Evolutionary conservation across 1,284 basidiomycete genomes (phyloP), one percentile per base, ranked within the genome.

Genomic region (Flammula alnicola): DNA sequence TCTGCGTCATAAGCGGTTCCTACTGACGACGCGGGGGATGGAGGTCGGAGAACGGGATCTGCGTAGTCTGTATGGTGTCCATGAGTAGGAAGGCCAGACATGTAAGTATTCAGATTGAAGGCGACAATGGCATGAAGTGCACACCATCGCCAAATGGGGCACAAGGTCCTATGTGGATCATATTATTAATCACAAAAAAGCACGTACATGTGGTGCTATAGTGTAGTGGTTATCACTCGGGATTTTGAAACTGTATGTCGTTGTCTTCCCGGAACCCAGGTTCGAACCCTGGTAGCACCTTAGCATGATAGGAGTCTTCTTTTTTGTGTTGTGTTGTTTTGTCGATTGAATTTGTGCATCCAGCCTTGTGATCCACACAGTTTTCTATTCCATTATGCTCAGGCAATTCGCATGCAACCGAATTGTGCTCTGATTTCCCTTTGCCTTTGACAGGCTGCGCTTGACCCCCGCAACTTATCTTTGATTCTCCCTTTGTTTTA

Each of bases 1-100:
- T 89, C 87, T 19, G 73, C 73, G 5, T 74, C 78, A 49, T 87
- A 84, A 6, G 77, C 71, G 23, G 85, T 87, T 44, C 83, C 86
- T 33, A 90, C 76, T 5, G 87, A 87, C 54, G 83, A 86, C 11
- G 84, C 79, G 14, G 87, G 87, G 3, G 87, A 89, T 1, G 85
- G 77, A 4, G 80, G 76, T 16, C 86, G 82, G 29, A 87, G 73
- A 38, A 87, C 75, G 7, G 86, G 84, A 5, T 81, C 75, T 14
- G 81, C 82, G 57, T 89, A 89, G 55, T 78, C 79, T 17, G 36
- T 38, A 27, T 47, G 44, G 11, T 47, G 44, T 16, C n/a, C 25
- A 17, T 47, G 44, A 14, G 44, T 38, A 12, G 44, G 35, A 25
- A 23, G 10, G 31, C 16, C 14, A 4, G 43, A 9, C 43, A 44